Evolutionary conservation across 257 asterid genomes (phyloP).

Genomic region (Solanum sejunctum): DNA sequence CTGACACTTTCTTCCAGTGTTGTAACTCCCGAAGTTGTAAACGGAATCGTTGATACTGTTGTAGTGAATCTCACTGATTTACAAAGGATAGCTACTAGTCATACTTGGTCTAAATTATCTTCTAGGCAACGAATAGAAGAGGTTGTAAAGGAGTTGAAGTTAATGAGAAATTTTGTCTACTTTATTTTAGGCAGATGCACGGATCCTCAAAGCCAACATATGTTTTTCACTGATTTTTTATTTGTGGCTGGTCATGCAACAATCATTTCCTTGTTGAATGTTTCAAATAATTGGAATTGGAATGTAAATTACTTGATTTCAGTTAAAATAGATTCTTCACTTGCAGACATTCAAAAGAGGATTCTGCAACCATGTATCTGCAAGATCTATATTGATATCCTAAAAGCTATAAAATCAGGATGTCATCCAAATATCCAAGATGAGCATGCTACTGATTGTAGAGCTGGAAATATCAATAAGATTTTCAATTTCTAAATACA

Average conservation of each 20-base stretch:
- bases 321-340: rapidly evolving
- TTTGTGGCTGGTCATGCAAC: not conserved
- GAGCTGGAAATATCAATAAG: not conserved
- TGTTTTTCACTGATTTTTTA: not conserved
- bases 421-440: not conserved
- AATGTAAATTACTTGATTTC: not conserved
- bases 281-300: not conserved
- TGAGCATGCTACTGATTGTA: not conserved
- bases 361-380: not conserved
- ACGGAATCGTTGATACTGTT: not conserved
- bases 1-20: too few relatives aligned
- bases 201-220: too few relatives aligned
- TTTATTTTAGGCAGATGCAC: too few relatives aligned
- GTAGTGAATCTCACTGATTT: not conserved
- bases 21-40: too few relatives aligned
- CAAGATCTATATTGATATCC: not conserved
- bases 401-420: not conserved
- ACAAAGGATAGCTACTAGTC: too few relatives aligned
- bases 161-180: too few relatives aligned
- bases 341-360: not conserved
- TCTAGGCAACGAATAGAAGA: not conserved
- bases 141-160: not conserved
- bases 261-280: not conserved
- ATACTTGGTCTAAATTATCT: too few relatives aligned
- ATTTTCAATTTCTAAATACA: not conserved